phyloP scores from a whole-genome alignment of 2,329 filamentous ascomycete genomes.

The Alternaria atra region DNA sequence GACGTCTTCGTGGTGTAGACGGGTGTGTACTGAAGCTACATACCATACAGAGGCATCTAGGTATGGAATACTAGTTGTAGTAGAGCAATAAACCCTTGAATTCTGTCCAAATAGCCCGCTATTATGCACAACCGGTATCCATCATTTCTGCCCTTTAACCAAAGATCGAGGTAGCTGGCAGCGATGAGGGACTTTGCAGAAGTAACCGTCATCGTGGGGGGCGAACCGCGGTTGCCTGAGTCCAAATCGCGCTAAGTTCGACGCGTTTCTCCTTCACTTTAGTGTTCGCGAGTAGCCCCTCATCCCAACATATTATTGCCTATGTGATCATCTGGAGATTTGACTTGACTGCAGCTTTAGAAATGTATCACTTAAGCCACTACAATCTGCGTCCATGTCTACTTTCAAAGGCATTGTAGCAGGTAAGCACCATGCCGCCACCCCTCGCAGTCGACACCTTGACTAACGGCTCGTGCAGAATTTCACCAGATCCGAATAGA shows the following conservation, averaged over 20 bases:
- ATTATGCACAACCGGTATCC: background rate
- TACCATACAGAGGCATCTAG: background rate
- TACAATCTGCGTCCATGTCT: slow-evolving; percentile 32
- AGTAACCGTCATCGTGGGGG: background rate
- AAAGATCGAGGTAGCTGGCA: background rate
- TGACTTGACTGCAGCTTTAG: background rate
- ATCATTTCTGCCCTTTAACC: background rate
- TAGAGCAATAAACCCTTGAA: background rate
- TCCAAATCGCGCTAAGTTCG: background rate
- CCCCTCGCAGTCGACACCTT: background rate
- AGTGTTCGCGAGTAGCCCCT: background rate
- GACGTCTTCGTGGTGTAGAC: slow-evolving; percentile 48
- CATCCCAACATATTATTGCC: background rate
- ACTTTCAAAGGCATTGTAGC: slow-evolving; percentile 49
- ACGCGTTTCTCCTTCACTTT: slow-evolving; percentile 1
- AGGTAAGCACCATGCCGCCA: slow-evolving; percentile 18
- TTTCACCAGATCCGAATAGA: slow-evolving; percentile 86
- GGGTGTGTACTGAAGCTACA: background rate
- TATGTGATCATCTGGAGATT: background rate
- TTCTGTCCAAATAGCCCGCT: background rate
- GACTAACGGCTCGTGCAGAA: slow-evolving; percentile 57
- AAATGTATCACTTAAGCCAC: slow-evolving; percentile 9
- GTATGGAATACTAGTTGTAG: background rate
- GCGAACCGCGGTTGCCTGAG: background rate
- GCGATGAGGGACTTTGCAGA: background rate